Evolutionary conservation across 2,329 filamentous ascomycete genomes (phyloP).

Genomic region (Emericellopsis cladophorae): DNA sequence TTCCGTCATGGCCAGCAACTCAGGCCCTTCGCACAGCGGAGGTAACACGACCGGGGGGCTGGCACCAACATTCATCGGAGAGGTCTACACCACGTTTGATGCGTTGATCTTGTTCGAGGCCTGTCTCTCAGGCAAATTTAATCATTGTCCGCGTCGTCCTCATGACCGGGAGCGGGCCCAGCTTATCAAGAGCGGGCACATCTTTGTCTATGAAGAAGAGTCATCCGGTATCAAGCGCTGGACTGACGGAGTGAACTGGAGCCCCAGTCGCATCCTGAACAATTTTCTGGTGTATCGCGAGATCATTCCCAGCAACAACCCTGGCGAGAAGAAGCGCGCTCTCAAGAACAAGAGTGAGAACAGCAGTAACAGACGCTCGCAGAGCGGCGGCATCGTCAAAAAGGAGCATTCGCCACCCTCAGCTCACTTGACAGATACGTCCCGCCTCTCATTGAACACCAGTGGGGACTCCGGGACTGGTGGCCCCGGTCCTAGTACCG

Average conservation of each 20-base stretch:
- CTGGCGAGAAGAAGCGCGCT: conserved; percentile 75
- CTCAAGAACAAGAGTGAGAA: conserved; percentile 44
- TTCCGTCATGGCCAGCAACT: too few species aligned
- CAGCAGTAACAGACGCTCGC: conserved; percentile 1
- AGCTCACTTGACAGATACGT: conserved; percentile 4
- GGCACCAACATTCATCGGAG: conserved; percentile 3
- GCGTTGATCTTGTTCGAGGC: conserved; percentile 72
- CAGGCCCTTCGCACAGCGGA: background rate
- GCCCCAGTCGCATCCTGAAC: conserved; percentile 71
- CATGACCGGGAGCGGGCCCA: conserved; percentile 71
- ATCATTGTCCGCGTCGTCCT: conserved; percentile 70
- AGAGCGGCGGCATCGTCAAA: conserved; percentile 22
- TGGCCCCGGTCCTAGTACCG: background rate
- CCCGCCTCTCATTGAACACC: background rate
- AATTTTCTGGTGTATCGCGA: conserved; percentile 83
- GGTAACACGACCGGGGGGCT: background rate
- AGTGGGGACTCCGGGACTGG: conserved; percentile 2
- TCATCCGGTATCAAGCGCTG: conserved; percentile 86
- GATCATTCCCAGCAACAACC: conserved; percentile 63
- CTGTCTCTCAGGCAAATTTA: conserved; percentile 55
- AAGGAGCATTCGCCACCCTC: conserved; percentile 8
- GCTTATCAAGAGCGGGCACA: conserved; percentile 70
- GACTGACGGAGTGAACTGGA: conserved; percentile 89
- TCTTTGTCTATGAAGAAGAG: conserved; percentile 88
- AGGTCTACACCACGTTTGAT: conserved; percentile 27